A percentile compares a stretch with the other conserved stretches of the same genome.
These are phyloP conservation scores for Podosphaera aphanis DNA, from an alignment of 2,329 filamentous ascomycete genomes.

Conservation along the genomic window DNA sequence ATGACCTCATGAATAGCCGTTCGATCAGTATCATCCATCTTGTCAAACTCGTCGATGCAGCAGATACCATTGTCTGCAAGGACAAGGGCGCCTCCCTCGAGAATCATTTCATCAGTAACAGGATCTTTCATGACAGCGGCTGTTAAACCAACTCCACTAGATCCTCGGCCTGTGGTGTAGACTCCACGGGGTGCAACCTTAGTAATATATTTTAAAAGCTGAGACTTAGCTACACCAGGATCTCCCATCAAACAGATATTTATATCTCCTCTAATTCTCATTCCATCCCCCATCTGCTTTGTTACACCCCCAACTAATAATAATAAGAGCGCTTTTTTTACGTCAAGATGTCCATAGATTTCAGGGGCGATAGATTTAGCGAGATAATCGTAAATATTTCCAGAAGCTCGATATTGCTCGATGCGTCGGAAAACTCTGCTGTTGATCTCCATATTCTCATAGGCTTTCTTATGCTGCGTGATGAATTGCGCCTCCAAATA, in stretches of 20 bases:
- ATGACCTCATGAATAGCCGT: conserved; percentile 73
- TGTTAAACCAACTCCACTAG: conserved; percentile 59
- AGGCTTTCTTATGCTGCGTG: conserved; percentile 92
- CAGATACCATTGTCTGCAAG: conserved; percentile 63
- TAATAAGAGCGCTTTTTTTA: conserved; percentile 92
- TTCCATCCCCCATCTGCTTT: conserved; percentile 91
- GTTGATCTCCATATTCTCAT: conserved; percentile 76
- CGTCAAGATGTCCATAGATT: conserved; percentile 87
- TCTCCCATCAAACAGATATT: conserved; percentile 99
- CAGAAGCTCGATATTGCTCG: conserved; percentile 60
- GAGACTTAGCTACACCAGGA: conserved; percentile 96
- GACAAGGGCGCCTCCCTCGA: conserved; percentile 59
- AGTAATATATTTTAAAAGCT: conserved; percentile 92
- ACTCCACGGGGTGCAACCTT: conserved; percentile 83
- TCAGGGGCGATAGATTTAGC: conserved; percentile 92
- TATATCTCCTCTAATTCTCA: conserved; percentile 97
- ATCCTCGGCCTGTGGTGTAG: conserved; percentile 63
- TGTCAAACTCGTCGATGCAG: conserved; percentile 71
- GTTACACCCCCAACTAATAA: conserved; percentile 88
- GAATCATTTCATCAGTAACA: conserved; percentile 55
- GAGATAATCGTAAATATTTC: conserved; percentile 86
- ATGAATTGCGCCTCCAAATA: conserved; percentile 90
- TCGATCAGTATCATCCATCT: conserved; percentile 59
- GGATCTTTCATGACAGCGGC: conserved; percentile 63
- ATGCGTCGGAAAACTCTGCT: conserved; percentile 60